phyloP scores from a whole-genome alignment of 2,329 filamentous ascomycete genomes.

The Nemania sp. region DNA sequence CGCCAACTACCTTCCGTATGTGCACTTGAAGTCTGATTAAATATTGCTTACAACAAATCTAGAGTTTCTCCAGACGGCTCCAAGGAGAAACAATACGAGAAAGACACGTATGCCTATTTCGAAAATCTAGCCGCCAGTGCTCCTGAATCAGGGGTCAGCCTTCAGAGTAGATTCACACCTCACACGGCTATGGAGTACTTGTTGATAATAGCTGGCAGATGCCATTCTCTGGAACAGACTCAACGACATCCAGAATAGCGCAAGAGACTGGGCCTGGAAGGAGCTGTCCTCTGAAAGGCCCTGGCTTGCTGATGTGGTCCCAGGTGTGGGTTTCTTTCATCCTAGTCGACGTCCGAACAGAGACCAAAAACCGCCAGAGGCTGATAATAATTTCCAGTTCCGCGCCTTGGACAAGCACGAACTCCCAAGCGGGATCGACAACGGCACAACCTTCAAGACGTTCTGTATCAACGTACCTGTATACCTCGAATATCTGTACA shows the following conservation, averaged over 20 bases:
- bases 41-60: not conserved
- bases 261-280: not conserved
- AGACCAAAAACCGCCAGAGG: too few relatives aligned
- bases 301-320: not conserved
- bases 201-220: not conserved
- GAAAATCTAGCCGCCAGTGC: not conserved
- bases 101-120: not conserved
- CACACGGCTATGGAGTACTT: not conserved
- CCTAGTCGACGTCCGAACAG: too few relatives aligned
- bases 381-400: not conserved
- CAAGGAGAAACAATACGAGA: not conserved
- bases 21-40: not conserved
- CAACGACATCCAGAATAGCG: not conserved
- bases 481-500: not conserved
- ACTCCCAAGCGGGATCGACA: not conserved
- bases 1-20: not conserved
- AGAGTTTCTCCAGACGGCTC: not conserved
- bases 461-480: constrained; percentile 1
- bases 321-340: not conserved
- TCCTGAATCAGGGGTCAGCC: not conserved
- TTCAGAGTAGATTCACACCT: not conserved
- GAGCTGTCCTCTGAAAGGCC: not conserved
- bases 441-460: not conserved
- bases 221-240: not conserved
- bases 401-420: not conserved